Evolutionary conservation across 768 basidiomycete genomes (phyloP).

Genomic region (Russula abietina): DNA sequence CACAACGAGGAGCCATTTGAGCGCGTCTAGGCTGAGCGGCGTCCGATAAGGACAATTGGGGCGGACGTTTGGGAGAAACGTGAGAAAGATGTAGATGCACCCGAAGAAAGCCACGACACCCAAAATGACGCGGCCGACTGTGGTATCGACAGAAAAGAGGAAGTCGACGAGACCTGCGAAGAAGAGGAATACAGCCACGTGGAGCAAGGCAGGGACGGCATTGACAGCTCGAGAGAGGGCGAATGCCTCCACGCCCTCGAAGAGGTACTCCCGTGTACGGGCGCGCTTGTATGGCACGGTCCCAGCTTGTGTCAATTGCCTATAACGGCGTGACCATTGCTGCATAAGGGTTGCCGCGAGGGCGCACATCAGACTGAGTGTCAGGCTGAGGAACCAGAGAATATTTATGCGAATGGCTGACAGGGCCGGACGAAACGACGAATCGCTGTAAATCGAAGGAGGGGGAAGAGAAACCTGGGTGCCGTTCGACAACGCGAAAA

Average conservation of each 20-base stretch:
- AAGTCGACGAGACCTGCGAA: constrained; percentile 11
- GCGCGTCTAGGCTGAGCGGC: constrained; percentile 5
- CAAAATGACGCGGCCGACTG: neutral
- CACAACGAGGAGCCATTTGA: constrained; percentile 3
- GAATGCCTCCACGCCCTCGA: constrained; percentile 5
- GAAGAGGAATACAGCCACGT: constrained; percentile 13
- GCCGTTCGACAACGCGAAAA: neutral
- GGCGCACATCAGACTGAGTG: constrained; percentile 7
- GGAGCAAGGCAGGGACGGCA: constrained; percentile 5
- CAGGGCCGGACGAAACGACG: neutral
- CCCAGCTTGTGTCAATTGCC: constrained; percentile 2
- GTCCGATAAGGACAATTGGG: constrained; percentile 13
- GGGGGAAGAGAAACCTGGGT: neutral
- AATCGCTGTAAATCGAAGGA: neutral
- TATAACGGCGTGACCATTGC: constrained; percentile 12
- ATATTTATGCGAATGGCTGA: constrained; percentile 16
- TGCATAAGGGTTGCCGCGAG: constrained; percentile 14
- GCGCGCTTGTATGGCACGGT: constrained; percentile 4
- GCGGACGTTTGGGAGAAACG: constrained; percentile 1
- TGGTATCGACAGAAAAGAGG: constrained; percentile 7
- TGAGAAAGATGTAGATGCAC: constrained; percentile 5
- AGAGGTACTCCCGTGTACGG: constrained; percentile 11
- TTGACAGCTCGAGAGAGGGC: constrained; percentile 3
- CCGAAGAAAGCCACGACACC: neutral
- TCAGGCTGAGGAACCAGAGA: constrained; percentile 21